Base-by-base conservation (phyloP, 2,329 filamentous ascomycete genomes). In the Didymella lethalis region DNA sequence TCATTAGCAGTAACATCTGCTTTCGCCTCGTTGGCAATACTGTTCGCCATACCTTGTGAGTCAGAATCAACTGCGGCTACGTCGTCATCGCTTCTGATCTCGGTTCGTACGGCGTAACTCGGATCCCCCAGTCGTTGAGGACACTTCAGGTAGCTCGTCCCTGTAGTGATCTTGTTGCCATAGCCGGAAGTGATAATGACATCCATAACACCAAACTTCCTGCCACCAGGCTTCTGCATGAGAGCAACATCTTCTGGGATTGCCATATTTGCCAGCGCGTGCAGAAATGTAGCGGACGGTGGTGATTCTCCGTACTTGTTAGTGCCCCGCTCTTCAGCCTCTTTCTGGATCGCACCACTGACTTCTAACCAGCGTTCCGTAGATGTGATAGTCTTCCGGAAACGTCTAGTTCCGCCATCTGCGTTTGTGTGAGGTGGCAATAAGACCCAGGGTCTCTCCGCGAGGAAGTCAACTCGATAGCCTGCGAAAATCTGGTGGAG, bases 381-480 rank as follows among this genome's bases (percentile, higher is more conserved):
- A 3, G 41, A 49, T 11, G 56, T 49, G 26, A 57, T 56, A 6
- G 57, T 29, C 16, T 45, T 51, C 44, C 44, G 63, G n/a, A 49
- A 38, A 3, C 53, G 60, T 41, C 57, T 43, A 14, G 55, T n/a
- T 20, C 54, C 66, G 7, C 66, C 69, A 49, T 75, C 66, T n/a
- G 62, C 55, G 20, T 67, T 63, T 26, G 66, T 57, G 4, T 55
- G 64, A 1, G 70, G 57, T 14, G 77, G 69, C 8, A 76, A 57
- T 26, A 83, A 71, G 2, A 80, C 62, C 80, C 79, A 83, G 5
- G 80, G 79, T 46, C 78, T 76, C 65, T 83, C 82, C 3, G 75
- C 61, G 48, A 79, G 70, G 14, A 67, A 72, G 32, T 78, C 70
- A 18, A 79, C 64, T 11, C 80, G 71, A 11, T 63, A 73, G 14